phyloP scores from a whole-genome alignment of 768 basidiomycete genomes.

The Lactarius akahatsu region DNA sequence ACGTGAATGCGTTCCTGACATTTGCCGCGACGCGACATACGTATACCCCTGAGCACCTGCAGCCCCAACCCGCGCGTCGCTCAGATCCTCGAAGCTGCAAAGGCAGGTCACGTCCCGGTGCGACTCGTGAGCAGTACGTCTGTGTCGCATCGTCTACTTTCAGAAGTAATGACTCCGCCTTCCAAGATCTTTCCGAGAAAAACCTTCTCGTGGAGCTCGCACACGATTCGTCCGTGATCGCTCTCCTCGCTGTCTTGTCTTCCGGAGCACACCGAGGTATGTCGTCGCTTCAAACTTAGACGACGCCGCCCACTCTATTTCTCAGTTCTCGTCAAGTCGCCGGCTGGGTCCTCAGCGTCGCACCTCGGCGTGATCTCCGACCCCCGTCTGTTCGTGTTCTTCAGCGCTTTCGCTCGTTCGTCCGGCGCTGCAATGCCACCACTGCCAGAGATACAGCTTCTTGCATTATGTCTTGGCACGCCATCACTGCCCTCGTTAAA shows the following conservation, averaged over 20 bases:
- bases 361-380: slow-evolving; percentile 78
- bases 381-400: slow-evolving; percentile 65
- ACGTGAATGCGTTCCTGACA: slow-evolving; percentile 83
- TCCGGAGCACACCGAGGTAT: slow-evolving; percentile 71
- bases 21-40: slow-evolving; percentile 79
- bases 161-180: not conserved
- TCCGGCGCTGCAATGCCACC: slow-evolving; percentile 8
- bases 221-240: slow-evolving; percentile 60
- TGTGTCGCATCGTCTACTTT: slow-evolving; percentile 4
- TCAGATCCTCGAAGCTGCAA: slow-evolving; percentile 72
- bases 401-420: slow-evolving; percentile 50
- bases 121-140: slow-evolving; percentile 73
- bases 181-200: slow-evolving; percentile 78
- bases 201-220: slow-evolving; percentile 68
- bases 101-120: slow-evolving; percentile 70
- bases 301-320: not conserved
- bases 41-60: slow-evolving; percentile 56
- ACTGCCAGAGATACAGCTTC: slow-evolving; percentile 29
- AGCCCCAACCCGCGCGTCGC: slow-evolving; percentile 58
- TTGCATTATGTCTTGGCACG: slow-evolving; percentile 46
- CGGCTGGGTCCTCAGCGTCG: slow-evolving; percentile 40
- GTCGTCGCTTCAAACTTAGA: slow-evolving; percentile 21
- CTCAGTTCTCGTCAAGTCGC: slow-evolving; percentile 58
- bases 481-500: slow-evolving; percentile 56
- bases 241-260: slow-evolving; percentile 64